Evolutionary conservation across 2,329 filamentous ascomycete species (phyloP).

Genomic region (Hyphodiscus sp.): DNA sequence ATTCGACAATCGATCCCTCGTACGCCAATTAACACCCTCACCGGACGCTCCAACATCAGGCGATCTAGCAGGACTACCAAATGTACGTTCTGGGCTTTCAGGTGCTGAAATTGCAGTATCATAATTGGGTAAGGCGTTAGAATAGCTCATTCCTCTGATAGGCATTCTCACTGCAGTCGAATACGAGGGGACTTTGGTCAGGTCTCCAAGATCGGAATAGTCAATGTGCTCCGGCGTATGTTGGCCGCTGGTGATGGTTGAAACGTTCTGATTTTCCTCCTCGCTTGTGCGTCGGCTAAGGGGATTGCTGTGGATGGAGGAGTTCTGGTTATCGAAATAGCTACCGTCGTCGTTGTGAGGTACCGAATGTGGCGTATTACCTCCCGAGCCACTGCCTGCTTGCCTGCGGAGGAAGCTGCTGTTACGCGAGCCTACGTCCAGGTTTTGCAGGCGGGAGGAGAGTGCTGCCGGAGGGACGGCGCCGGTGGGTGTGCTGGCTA

Average conservation of each 20-base stretch:
- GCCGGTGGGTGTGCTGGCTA: slow-evolving; percentile 36
- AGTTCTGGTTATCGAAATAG: slow-evolving; percentile 21
- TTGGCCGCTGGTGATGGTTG: slow-evolving; percentile 38
- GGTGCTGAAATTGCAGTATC: slow-evolving; percentile 52
- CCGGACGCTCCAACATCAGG: not conserved
- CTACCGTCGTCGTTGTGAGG: slow-evolving; percentile 12
- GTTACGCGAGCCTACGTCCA: slow-evolving; percentile 47
- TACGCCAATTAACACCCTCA: not conserved
- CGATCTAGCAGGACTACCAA: slow-evolving; percentile 11
- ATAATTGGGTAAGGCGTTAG: slow-evolving; percentile 60
- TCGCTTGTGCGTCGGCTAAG: slow-evolving; percentile 40
- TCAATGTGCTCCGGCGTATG: slow-evolving; percentile 52
- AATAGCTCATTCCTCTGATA: slow-evolving; percentile 43
- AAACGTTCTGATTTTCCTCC: slow-evolving; percentile 40
- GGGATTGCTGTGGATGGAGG: slow-evolving; percentile 28
- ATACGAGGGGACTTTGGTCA: slow-evolving; percentile 73
- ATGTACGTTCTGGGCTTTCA: slow-evolving; percentile 22
- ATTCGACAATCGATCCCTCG: slow-evolving; percentile 17
- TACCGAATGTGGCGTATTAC: slow-evolving; percentile 25
- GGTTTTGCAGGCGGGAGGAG: slow-evolving; percentile 63
- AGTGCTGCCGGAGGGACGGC: slow-evolving; percentile 46
- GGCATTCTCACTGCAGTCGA: slow-evolving; percentile 64
- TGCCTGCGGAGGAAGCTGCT: slow-evolving; percentile 26
- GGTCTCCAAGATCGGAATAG: slow-evolving; percentile 52
- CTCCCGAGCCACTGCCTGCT: slow-evolving; percentile 27